Base-by-base conservation (phyloP, 768 basidiomycete species). In the Collybia sordida region DNA sequence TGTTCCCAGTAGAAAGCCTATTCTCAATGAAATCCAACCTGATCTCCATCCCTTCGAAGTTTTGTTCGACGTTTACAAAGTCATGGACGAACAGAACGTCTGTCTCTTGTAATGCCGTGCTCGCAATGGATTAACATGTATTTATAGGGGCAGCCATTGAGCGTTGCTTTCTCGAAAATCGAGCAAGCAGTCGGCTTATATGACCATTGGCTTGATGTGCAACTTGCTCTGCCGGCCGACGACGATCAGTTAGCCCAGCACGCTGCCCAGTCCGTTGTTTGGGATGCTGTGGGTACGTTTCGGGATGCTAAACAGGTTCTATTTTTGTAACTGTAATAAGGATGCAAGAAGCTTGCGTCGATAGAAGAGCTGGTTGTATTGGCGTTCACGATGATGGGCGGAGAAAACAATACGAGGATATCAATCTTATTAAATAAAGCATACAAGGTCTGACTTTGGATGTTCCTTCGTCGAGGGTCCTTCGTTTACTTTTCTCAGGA, bases 11-110 rank as follows among this genome's bases (percentile, higher is more conserved):
- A 69, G 69, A 44, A 79, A 72, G 56, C 82, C 79, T 21, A 60
- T 72, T 40, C 62, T 91, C 21, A 88, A 90, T 58, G 84, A 88
- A 66, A 78, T 90, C 9, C 88, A 92, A 59, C 79, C 85, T 3
- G 80, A 88, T 58, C 71, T 89, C 31, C 84, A 90, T 55, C 88
- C 90, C 12, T 72, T 83, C 3, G 90, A 93, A 63, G 74, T 91
- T 34, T 73, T 93, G 36, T 85, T 78, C 59, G 91, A 93, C 61
- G 82, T 88, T 11, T 77, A 78, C 60, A 92, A 92, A 63, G 74
- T 92, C n/a, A 66, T 90, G 46, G 78, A 83, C 36, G 80, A 86
- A 8, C 68, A 77, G 59, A 79, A 81, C 62, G 88, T 88, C 61
- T 19, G 74, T 58, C 6, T 53, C 45, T 50, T 42, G 15, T 38